These are phyloP conservation scores for Lasiodiplodia citricola DNA, from an alignment of 2,329 filamentous ascomycete genomes.

Conservation along the genomic window DNA sequence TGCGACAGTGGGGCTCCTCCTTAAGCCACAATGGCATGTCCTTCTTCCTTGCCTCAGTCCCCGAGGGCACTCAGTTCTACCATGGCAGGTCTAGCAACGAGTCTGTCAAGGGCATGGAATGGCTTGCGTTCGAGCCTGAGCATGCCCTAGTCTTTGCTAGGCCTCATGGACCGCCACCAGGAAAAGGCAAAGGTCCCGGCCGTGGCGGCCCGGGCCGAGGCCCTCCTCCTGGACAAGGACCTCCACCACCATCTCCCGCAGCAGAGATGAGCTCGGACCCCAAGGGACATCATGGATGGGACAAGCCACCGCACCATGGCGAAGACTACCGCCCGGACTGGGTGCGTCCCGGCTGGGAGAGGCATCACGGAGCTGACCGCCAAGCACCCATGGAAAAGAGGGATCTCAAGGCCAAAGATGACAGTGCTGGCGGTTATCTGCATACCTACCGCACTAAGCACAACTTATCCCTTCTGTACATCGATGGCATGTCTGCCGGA, in stretches of 20 bases:
- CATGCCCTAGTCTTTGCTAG: conserved; percentile 71
- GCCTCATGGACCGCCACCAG: conserved; percentile 21
- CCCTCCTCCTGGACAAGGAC: conserved; percentile 25
- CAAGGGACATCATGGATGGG: background rate
- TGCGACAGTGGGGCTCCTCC: conserved; percentile 76
- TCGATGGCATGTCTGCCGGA: conserved; percentile 73
- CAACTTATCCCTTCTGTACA: conserved; percentile 66
- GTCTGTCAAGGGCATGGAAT: conserved; percentile 63
- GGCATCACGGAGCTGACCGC: conserved; percentile 9
- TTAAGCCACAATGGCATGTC: conserved; percentile 78
- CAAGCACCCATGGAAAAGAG: conserved; percentile 20
- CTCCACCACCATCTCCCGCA: conserved; percentile 22
- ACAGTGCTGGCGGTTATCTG: conserved; percentile 59
- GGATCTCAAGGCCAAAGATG: conserved; percentile 20
- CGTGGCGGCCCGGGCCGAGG: conserved; percentile 6
- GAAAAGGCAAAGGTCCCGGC: conserved; percentile 10
- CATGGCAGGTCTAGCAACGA: conserved; percentile 62
- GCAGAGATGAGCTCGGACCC: background rate
- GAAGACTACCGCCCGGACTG: conserved; percentile 11
- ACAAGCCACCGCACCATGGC: conserved; percentile 4
- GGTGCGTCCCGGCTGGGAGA: conserved; percentile 8
- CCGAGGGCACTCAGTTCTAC: conserved; percentile 68
- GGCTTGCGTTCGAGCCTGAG: conserved; percentile 79
- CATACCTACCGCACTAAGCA: conserved; percentile 68
- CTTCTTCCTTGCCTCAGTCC: conserved; percentile 69